A percentile compares a stretch with the other conserved stretches of the same genome.
These are phyloP conservation scores for Beauveria brongniartii DNA, from an alignment of 2,329 filamentous ascomycete species.

Conservation along the genomic window DNA sequence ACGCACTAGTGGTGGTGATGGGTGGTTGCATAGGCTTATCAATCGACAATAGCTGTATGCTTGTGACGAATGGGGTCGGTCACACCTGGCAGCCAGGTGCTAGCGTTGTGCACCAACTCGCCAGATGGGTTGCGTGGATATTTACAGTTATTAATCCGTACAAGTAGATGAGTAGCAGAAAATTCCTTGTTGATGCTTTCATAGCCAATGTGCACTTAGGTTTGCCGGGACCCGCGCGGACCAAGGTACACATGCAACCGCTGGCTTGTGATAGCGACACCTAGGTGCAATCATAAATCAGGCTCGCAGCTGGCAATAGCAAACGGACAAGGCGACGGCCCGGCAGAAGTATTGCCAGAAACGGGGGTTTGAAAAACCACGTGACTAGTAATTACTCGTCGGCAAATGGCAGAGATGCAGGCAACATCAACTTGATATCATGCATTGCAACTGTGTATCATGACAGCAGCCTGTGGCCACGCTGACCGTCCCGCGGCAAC, in stretches of 20 bases:
- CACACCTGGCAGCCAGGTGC: too few species aligned
- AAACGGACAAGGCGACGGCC: background rate
- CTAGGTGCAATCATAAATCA: background rate
- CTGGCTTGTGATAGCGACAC: slow-evolving; percentile 2
- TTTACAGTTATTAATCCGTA: too few species aligned
- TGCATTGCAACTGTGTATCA: background rate
- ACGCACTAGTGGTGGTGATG: too few species aligned
- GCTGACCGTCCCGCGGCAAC: too few species aligned
- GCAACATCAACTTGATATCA: background rate
- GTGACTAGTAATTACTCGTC: background rate
- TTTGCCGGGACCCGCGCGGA: background rate
- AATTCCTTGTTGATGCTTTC: background rate
- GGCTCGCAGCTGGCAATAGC: background rate
- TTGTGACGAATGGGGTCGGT: too few species aligned
- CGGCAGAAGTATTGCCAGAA: background rate
- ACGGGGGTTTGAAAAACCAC: background rate
- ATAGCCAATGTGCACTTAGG: background rate
- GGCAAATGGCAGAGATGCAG: background rate
- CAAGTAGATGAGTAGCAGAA: too few species aligned
- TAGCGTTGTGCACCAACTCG: too few species aligned
- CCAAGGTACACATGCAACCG: background rate
- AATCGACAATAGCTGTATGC: too few species aligned
- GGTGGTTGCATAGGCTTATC: too few species aligned
- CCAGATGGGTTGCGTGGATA: too few species aligned
- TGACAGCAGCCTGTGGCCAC: too few species aligned